Conservation (phyloP, 2,329 filamentous ascomycete genomes). For the Escovopsis sp. region DNA sequence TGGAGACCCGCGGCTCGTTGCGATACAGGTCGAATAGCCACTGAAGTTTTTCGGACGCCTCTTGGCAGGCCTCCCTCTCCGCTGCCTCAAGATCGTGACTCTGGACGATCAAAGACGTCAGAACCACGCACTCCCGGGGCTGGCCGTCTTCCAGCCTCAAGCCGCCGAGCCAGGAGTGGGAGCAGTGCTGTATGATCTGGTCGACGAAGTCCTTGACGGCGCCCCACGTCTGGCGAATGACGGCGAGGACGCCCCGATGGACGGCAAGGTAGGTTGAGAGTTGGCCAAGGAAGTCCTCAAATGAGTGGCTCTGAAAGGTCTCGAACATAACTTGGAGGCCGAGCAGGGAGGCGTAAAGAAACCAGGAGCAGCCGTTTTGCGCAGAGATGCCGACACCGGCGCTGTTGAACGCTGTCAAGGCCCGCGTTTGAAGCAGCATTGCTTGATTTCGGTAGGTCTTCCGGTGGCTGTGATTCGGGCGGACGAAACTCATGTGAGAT, state of each 20-base stretch:
- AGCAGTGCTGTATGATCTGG: background rate
- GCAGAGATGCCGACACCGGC: slow-evolving; percentile 7
- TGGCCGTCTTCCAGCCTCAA: background rate
- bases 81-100: background rate
- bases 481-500: slow-evolving; percentile 19
- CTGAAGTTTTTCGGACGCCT: slow-evolving; percentile 6
- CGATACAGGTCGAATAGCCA: slow-evolving; percentile 6
- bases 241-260: slow-evolving; percentile 21
- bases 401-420: slow-evolving; percentile 16
- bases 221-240: slow-evolving; percentile 15
- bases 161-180: too few species aligned
- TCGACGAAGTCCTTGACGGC: background rate
- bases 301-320: slow-evolving; percentile 18
- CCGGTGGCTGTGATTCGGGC: background rate
- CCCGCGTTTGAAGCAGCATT: slow-evolving; percentile 21
- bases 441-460: slow-evolving; percentile 17
- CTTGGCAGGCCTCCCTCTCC: slow-evolving; percentile 5
- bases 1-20: background rate
- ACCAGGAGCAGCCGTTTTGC: slow-evolving; percentile 15
- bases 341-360: slow-evolving; percentile 21
- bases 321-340: slow-evolving; percentile 30
- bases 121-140: background rate
- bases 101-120: background rate
- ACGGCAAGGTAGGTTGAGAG: slow-evolving; percentile 19
- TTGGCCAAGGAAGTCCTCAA: slow-evolving; percentile 16